phyloP scores from a whole-genome alignment of 371 early-diverging fungal genomes.

The Mortierella sp. region DNA sequence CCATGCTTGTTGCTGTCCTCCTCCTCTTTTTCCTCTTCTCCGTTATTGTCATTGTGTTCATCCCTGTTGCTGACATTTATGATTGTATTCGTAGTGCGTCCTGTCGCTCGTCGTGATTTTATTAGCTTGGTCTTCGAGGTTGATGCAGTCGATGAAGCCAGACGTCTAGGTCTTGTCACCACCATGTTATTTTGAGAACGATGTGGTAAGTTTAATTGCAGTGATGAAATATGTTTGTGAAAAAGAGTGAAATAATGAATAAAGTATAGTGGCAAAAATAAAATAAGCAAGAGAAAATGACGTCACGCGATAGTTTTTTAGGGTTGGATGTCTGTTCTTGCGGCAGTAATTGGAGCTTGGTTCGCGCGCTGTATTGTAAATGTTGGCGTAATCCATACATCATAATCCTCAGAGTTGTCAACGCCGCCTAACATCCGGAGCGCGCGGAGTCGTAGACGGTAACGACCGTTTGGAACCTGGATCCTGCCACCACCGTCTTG shows the following conservation, averaged over 20 bases:
- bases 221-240: background rate
- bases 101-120: background rate
- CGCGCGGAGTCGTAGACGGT: constrained; percentile 31
- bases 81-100: background rate
- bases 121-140: background rate
- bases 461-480: constrained; percentile 28
- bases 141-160: background rate
- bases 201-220: background rate
- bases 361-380: constrained; percentile 24
- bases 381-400: constrained; percentile 31
- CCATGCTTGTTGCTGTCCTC: background rate
- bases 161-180: background rate
- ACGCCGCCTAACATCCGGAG: constrained; percentile 28
- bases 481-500: background rate
- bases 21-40: background rate
- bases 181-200: background rate
- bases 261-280: background rate
- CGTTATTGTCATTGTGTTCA: background rate
- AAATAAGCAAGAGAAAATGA: background rate
- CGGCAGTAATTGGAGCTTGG: background rate
- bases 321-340: background rate
- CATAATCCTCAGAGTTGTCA: constrained; percentile 36
- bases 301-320: background rate
- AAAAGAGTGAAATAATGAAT: background rate
- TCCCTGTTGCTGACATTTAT: background rate